Conservation (phyloP, 2,329 filamentous ascomycete species). For the Arthrobotrys conoides region DNA sequence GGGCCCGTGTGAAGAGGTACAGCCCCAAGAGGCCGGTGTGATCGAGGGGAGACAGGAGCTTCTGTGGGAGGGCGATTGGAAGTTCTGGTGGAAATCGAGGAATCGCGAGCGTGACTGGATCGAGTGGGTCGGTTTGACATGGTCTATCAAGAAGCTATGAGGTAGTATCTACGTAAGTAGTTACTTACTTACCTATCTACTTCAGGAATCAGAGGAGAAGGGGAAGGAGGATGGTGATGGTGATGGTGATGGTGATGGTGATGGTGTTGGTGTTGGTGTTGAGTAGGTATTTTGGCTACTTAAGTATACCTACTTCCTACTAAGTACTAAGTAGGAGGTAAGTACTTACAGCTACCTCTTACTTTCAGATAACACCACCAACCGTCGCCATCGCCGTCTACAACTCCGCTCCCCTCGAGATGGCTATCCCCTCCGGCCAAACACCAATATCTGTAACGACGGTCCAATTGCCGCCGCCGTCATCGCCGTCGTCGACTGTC, state of each 20-base stretch:
- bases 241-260: too few species aligned
- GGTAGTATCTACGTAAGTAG: neutral
- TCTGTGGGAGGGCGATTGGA: constrained; percentile 27
- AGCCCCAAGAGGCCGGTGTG: constrained; percentile 14
- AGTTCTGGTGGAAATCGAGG: constrained; percentile 12
- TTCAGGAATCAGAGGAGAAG: too few species aligned
- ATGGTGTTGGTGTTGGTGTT: too few species aligned
- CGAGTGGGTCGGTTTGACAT: constrained; percentile 52
- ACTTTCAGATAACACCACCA: too few species aligned
- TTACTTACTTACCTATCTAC: neutral
- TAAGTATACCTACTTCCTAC: too few species aligned
- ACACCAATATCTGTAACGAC: constrained; percentile 39
- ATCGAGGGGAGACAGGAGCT: constrained; percentile 32
- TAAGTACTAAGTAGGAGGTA: neutral
- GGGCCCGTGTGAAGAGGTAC: neutral
- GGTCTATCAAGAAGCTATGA: neutral
- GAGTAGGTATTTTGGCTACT: too few species aligned
- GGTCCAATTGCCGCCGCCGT: constrained; percentile 6
- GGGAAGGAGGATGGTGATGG: neutral
- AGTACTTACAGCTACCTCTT: neutral
- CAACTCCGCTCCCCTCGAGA: neutral
- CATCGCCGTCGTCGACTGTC: constrained; percentile 62
- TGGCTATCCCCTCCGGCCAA: constrained; percentile 27
- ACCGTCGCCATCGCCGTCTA: neutral
- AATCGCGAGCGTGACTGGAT: constrained; percentile 34